phyloP scores from a whole-genome alignment of 2,329 filamentous ascomycete species.

The Aspergillus quadricinctus region DNA sequence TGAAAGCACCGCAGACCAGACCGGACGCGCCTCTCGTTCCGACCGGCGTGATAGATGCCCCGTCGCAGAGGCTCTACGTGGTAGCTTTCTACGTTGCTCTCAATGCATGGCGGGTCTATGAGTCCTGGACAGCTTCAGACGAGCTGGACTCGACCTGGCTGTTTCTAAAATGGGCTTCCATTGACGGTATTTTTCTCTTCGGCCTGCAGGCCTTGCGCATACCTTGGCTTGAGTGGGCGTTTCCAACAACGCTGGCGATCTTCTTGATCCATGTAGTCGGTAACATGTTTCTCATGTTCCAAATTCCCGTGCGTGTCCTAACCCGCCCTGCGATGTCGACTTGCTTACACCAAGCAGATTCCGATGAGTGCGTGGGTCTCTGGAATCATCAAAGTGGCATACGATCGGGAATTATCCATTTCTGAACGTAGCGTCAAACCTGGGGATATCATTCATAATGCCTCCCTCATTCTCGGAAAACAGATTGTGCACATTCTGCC shows the following conservation, averaged over 20 bases:
- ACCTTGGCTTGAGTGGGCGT: conserved; percentile 93
- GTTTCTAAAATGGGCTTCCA: conserved; percentile 87
- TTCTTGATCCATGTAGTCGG: conserved; percentile 68
- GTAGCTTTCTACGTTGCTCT: conserved; percentile 72
- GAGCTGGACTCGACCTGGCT: conserved; percentile 83
- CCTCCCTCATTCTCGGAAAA: conserved; percentile 88
- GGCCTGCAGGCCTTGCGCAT: conserved; percentile 82
- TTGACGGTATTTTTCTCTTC: conserved; percentile 85
- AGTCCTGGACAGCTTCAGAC: conserved; percentile 75
- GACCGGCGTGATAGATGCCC: conserved; percentile 75
- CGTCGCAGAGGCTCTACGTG: conserved; percentile 84
- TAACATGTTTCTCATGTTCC: conserved; percentile 89
- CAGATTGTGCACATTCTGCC: conserved; percentile 97
- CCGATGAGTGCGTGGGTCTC: conserved; percentile 71
- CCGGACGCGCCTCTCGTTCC: conserved; percentile 59
- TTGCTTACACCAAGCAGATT: conserved; percentile 45
- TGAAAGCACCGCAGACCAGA: conserved; percentile 19
- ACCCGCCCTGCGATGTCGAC: background rate
- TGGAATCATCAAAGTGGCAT: conserved; percentile 72
- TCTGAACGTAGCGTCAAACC: conserved; percentile 92
- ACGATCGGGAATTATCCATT: conserved; percentile 87
- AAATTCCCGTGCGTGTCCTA: conserved; percentile 63
- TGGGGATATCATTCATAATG: conserved; percentile 81
- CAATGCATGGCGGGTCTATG: conserved; percentile 78
- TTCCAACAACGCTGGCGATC: conserved; percentile 64